Base-by-base conservation (phyloP, 2,329 filamentous ascomycete genomes). In the Colletotrichum truncatum region DNA sequence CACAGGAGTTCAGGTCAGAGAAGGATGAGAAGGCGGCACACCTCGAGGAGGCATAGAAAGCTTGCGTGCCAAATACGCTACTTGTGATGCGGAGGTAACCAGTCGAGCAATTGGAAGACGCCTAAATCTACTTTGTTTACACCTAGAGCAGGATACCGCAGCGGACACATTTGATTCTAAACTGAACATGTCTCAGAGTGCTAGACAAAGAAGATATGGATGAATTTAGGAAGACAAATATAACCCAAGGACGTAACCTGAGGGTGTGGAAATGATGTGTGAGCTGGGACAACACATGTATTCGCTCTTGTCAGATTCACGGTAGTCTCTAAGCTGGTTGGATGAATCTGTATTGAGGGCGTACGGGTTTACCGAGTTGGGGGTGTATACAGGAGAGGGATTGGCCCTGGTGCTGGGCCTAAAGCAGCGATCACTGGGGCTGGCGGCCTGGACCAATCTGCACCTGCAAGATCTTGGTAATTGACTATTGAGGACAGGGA, bases 1-100 rank as follows among this genome's bases (percentile, higher is more conserved):
- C 73, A 1, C 71, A 74, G 49, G 74, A 75, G 55, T 73, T 73
- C 48, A 53, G 56, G 11, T 54, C 67, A 5, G 70, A 69, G 16
- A 73, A 73, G 66, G 60, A 51, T 23, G 60, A 59, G 12, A 64
- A 64, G 30, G 54, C 60, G 12, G 43, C 45, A 7, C 60, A 64
- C 23, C 23, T 64, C 5, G 60, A 64, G 28, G 53, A 41, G 8
- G 60, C 60, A 12, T 64, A 30, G 46, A 21, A 9, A 46, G n/a
- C 36, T 4, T n/a, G 18, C 39, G 23, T 43, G 6, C 18, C 16
- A 43, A 28, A 5, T 34, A 14, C 26, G 26, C n/a, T n/a, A n/a
- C n/a, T n/a, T n/a, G n/a, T n/a, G n/a, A n/a, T n/a, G n/a, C n/a
- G n/a, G n/a, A n/a, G n/a, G n/a, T n/a, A n/a, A n/a, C n/a, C n/a